phyloP scores from a whole-genome alignment of 306 rosid genomes.

The Ormosia emarginata region DNA sequence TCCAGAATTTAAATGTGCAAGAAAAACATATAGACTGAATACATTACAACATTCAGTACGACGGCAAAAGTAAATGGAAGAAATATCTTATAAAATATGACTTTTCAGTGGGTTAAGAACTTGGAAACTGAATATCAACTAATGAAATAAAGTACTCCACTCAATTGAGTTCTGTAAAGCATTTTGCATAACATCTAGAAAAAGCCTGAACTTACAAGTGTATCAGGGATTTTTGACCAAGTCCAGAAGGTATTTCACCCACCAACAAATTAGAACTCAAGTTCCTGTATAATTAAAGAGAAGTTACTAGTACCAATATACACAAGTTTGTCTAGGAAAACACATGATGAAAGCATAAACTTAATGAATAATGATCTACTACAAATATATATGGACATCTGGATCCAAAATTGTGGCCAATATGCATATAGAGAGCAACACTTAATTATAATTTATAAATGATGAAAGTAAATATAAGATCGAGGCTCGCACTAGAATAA shows the following conservation, averaged over 20 bases:
- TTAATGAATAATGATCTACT: not conserved
- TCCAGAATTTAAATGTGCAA: not conserved
- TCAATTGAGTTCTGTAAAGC: not conserved
- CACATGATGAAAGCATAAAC: not conserved
- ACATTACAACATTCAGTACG: not conserved
- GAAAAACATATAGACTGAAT: not conserved
- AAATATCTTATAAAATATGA: not conserved
- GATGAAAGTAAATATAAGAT: not conserved
- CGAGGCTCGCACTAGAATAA: not conserved
- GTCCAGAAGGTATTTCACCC: constrained; percentile 67
- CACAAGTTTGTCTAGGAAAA: not conserved
- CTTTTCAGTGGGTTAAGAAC: not conserved
- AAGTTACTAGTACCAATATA: constrained; percentile 2
- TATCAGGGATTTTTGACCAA: constrained; percentile 62
- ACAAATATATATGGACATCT: not conserved
- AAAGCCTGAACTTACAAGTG: constrained; percentile 60
- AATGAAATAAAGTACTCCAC: not conserved
- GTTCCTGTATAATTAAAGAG: constrained; percentile 53
- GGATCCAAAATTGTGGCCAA: not conserved
- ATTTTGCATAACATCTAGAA: constrained; percentile 6
- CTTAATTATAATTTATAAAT: not conserved
- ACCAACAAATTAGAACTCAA: constrained; percentile 73
- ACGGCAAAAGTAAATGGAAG: constrained; percentile 1
- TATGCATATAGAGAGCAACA: constrained; percentile 5
- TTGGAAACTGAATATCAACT: not conserved